Percentiles rank a stretch among this genome's conserved stretches.
Evolutionary conservation across 495 filamentous ascomycete species (phyloP).

Genomic region (Lepidopterella palustris): DNA sequence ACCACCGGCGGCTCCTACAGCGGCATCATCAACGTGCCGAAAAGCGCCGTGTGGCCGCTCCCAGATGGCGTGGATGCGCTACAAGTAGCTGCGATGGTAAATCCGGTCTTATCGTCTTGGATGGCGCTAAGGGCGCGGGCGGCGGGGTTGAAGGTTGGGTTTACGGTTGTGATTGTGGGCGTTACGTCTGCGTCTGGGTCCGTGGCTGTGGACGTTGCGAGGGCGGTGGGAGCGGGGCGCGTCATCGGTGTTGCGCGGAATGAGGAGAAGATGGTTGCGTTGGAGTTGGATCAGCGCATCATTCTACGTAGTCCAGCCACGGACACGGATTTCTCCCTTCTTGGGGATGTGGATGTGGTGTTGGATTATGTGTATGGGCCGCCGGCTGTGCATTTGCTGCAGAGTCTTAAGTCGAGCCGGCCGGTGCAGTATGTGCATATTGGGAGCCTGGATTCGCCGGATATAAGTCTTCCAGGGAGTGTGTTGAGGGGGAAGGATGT

Average conservation of each 20-base stretch:
- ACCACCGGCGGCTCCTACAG: conserved; percentile 27
- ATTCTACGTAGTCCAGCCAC: conserved; percentile 32
- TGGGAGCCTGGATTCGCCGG: conserved; percentile 16
- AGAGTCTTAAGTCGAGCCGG: conserved; percentile 8
- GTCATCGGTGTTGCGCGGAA: conserved; percentile 42
- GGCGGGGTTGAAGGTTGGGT: conserved; percentile 24
- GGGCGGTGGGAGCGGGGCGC: conserved; percentile 38
- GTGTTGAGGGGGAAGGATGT: conserved; percentile 28
- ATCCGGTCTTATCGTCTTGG: conserved; percentile 44
- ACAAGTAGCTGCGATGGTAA: conserved; percentile 41
- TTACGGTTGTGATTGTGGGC: conserved; percentile 41
- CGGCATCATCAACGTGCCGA: conserved; percentile 39
- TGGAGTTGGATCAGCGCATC: conserved; percentile 40
- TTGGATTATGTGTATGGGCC: conserved; percentile 31
- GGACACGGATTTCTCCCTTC: conserved; percentile 39
- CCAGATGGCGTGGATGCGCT: conserved; percentile 37
- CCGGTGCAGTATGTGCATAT: conserved; percentile 29
- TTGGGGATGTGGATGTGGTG: conserved; percentile 31
- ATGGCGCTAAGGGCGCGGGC: conserved; percentile 38
- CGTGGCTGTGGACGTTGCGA: conserved; percentile 36
- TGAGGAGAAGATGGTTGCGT: conserved; percentile 28
- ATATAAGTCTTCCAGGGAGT: conserved; percentile 16
- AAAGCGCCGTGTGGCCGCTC: conserved; percentile 27
- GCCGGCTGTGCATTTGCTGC: conserved; percentile 13
- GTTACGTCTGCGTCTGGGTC: conserved; percentile 41